Conservation (phyloP, 139 green algal genomes). For the Chlorella sp. region DNA sequence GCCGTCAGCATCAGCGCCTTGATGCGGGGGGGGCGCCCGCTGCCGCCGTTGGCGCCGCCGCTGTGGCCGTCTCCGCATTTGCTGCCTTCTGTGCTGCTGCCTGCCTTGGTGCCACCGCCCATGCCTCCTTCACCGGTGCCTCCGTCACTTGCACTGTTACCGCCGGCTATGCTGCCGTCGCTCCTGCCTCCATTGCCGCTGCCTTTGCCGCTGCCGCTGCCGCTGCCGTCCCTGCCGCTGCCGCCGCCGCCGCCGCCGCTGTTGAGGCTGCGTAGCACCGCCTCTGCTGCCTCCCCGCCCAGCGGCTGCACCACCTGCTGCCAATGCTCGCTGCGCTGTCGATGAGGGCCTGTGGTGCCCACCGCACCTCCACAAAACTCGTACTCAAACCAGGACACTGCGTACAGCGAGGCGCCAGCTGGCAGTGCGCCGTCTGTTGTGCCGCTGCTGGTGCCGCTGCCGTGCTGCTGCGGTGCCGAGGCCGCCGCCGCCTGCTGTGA, state of each 20-base stretch:
- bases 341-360: background rate
- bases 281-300: background rate
- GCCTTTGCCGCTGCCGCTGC: background rate
- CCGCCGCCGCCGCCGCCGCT: too few relatives aligned
- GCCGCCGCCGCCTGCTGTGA: background rate
- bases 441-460: background rate
- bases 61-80: background rate
- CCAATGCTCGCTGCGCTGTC: constrained; percentile 14
- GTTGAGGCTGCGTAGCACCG: too few relatives aligned
- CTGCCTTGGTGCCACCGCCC: background rate
- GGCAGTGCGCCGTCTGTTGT: background rate
- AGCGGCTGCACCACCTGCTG: constrained; percentile 30
- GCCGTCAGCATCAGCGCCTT: constrained; percentile 4
- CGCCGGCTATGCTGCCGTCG: background rate
- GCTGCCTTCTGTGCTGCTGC: background rate
- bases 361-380: background rate
- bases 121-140: background rate
- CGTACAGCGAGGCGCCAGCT: background rate
- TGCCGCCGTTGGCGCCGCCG: background rate
- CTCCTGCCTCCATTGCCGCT: too few relatives aligned
- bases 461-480: background rate
- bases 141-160: background rate
- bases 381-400: background rate
- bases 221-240: background rate
- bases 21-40: background rate